phyloP scores from a whole-genome alignment of 495 filamentous ascomycete species.

The Thermothielavioides terrestris region DNA sequence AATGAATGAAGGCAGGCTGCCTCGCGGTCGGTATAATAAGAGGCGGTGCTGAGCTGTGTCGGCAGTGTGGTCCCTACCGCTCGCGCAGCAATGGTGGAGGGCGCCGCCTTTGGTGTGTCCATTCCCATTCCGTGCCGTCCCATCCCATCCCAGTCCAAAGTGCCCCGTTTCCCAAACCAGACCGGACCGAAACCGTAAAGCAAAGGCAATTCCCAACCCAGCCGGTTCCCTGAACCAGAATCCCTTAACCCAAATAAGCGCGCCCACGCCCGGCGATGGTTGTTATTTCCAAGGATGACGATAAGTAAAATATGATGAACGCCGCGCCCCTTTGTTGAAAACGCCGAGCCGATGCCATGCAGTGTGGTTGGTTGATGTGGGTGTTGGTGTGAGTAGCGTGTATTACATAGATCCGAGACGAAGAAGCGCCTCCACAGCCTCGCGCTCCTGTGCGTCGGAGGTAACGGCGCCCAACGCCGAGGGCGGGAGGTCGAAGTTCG shows the following conservation, averaged over 20 bases:
- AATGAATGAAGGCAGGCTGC: not conserved
- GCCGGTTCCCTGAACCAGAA: constrained; percentile 1
- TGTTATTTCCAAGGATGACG: constrained; percentile 3
- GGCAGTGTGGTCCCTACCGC: no score
- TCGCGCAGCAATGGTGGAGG: not conserved
- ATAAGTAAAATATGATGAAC: constrained; percentile 3
- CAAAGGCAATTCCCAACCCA: constrained; percentile 3
- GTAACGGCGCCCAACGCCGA: constrained; percentile 38
- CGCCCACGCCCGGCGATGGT: constrained; percentile 9
- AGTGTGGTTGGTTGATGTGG: constrained; percentile 10
- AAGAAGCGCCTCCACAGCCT: constrained; percentile 76
- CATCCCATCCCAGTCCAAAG: not conserved
- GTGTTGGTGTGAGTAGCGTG: constrained; percentile 1
- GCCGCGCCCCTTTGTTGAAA: constrained; percentile 25
- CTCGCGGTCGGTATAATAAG: not conserved
- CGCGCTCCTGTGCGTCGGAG: constrained; percentile 64
- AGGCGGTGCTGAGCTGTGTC: no score
- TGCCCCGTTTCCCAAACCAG: not conserved
- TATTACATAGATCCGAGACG: constrained; percentile 81
- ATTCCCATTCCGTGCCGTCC: not conserved
- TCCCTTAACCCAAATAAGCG: constrained; percentile 6
- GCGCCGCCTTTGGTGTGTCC: not conserved
- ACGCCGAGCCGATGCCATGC: constrained; percentile 38
- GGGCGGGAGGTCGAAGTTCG: constrained; percentile 39
- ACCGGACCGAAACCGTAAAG: constrained; percentile 4